Evolutionary conservation across 495 filamentous ascomycete genomes (phyloP).

Genomic region (Aspergillus carlsbadensis): DNA sequence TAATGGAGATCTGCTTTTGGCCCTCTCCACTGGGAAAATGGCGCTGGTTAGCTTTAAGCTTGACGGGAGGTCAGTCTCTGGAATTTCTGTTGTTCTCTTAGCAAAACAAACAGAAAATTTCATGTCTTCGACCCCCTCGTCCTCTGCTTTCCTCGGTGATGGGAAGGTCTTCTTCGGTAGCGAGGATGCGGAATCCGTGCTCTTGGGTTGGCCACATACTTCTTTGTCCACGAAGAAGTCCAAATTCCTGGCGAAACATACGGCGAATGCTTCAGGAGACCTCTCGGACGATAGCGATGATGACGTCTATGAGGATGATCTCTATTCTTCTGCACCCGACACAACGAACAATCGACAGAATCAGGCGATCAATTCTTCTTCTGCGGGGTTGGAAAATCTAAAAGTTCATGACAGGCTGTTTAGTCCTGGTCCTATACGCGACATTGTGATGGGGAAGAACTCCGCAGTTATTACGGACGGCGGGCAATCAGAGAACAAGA

Average conservation of each 20-base stretch:
- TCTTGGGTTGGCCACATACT: conserved; percentile 75
- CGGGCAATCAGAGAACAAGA: conserved; percentile 32
- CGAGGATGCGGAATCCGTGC: conserved; percentile 75
- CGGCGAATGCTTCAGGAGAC: conserved; percentile 41
- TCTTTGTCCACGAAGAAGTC: conserved; percentile 43
- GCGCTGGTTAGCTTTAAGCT: conserved; percentile 78
- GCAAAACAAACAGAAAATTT: conserved; percentile 53
- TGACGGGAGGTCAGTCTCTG: conserved; percentile 91
- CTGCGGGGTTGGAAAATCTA: conserved; percentile 65
- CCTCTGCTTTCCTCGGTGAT: conserved; percentile 62
- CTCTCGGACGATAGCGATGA: conserved; percentile 51
- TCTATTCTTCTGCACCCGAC: conserved; percentile 55
- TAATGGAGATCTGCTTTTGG: conserved; percentile 79
- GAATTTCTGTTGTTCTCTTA: conserved; percentile 67
- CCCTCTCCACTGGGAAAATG: conserved; percentile 73
- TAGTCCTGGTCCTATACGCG: conserved; percentile 75
- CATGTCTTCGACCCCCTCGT: conserved; percentile 65
- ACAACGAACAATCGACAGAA: conserved; percentile 20
- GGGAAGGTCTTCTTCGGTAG: conserved; percentile 83
- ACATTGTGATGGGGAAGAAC: conserved; percentile 62
- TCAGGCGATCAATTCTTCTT: conserved; percentile 16
- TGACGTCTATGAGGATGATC: conserved; percentile 72
- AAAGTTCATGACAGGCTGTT: conserved; percentile 71
- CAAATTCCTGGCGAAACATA: conserved; percentile 50
- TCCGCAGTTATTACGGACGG: conserved; percentile 5